Percentiles rank a stretch among this genome's conserved stretches.
Conservation (phyloP, 1,139 yeast species). For the Yamadazyma diddensiae region DNA sequence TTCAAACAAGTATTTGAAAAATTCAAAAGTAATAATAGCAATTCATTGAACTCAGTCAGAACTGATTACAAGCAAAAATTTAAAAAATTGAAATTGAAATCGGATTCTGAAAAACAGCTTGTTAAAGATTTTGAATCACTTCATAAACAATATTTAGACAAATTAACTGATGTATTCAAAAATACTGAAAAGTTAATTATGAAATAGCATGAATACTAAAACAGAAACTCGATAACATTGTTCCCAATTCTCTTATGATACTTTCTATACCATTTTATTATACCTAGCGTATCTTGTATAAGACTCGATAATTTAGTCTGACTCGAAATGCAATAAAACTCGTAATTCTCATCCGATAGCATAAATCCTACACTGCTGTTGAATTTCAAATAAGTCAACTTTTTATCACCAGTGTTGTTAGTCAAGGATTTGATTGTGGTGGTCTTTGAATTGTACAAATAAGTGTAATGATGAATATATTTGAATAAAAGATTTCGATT, state of each 20-base stretch:
- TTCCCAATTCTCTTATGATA: constrained; percentile 34
- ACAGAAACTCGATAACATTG: constrained; percentile 19
- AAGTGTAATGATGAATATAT: constrained; percentile 31
- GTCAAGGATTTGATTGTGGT: constrained; percentile 19
- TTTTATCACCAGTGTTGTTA: constrained; percentile 18
- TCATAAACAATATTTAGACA: constrained; percentile 60
- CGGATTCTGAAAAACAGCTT: constrained; percentile 53
- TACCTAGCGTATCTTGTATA: constrained; percentile 29
- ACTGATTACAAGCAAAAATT: constrained; percentile 57
- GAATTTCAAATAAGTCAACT: constrained; percentile 34
- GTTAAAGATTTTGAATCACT: constrained; percentile 62
- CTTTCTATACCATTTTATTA: constrained; percentile 42
- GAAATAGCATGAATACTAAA: constrained; percentile 20
- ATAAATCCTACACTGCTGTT: constrained; percentile 31
- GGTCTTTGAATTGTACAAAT: constrained; percentile 27
- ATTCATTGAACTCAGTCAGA: constrained; percentile 57
- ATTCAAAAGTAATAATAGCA: constrained; percentile 51
- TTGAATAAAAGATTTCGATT: constrained; percentile 17
- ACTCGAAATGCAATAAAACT: constrained; percentile 38
- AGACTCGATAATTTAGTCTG: constrained; percentile 28
- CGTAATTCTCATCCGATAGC: constrained; percentile 34
- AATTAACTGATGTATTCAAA: constrained; percentile 57
- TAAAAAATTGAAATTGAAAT: constrained; percentile 43
- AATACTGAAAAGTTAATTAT: constrained; percentile 52
- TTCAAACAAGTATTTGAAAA: constrained; percentile 65